phyloP scores from a whole-genome alignment of 1,284 basidiomycete species.

The Neolentinus lepideus region DNA sequence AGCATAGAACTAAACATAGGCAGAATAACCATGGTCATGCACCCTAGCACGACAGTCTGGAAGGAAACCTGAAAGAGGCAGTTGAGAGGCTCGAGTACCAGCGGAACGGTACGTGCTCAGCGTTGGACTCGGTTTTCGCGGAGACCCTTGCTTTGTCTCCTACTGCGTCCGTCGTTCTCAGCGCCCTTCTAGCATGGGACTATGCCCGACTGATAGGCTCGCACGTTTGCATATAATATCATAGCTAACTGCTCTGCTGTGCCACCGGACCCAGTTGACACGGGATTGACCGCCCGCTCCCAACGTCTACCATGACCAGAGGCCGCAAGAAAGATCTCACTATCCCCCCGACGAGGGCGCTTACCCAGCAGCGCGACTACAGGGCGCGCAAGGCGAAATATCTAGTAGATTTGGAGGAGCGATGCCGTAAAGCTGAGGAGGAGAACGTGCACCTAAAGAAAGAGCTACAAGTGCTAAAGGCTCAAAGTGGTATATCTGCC shows the following conservation, averaged over 20 bases:
- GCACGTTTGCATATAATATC: neutral
- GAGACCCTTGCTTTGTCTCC: neutral
- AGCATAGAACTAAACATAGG: too few species aligned
- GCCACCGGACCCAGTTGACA: slow-evolving; percentile 10
- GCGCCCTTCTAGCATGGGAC: neutral
- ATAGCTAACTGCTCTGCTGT: neutral
- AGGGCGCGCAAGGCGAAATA: slow-evolving; percentile 54
- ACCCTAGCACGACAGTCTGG: too few species aligned
- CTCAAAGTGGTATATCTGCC: slow-evolving; percentile 18
- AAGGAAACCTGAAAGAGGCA: too few species aligned
- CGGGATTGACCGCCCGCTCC: slow-evolving; percentile 9
- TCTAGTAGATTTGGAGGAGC: slow-evolving; percentile 46
- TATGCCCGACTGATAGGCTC: neutral
- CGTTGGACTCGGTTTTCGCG: neutral
- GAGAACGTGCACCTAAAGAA: slow-evolving; percentile 43
- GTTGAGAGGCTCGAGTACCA: neutral
- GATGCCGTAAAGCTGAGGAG: slow-evolving; percentile 41
- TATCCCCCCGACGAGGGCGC: slow-evolving; percentile 34
- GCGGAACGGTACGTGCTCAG: neutral
- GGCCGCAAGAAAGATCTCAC: slow-evolving; percentile 58
- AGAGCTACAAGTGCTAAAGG: slow-evolving; percentile 31
- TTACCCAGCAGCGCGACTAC: slow-evolving; percentile 52
- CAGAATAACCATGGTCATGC: too few species aligned
- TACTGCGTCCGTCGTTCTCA: neutral
- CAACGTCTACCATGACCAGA: slow-evolving; percentile 40